Evolutionary conservation across 2,329 filamentous ascomycete genomes (phyloP), one percentile per base, ranked within the genome.

Genomic region (Fusarium solani-melongenae): DNA sequence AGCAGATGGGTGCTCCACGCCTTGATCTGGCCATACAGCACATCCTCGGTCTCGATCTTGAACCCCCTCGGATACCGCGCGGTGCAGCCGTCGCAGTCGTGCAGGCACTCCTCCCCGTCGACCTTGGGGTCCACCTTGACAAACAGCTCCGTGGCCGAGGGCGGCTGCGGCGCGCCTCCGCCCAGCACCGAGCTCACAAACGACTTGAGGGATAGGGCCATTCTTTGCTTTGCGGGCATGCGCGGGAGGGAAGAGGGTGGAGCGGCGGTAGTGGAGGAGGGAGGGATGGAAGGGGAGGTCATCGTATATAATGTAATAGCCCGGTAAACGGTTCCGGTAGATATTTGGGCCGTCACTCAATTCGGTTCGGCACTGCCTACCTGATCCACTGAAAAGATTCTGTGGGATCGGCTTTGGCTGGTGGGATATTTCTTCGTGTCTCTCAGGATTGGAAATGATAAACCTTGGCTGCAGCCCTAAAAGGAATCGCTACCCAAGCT

Each of bases 1-100:
- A 99, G 86, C 70, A 98, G 81, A 83, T 99, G 96, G 22, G 95
- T 96, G 78, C 90, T 92, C 93, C 94, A 98, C 38, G 91, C 94
- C 79, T 94, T 93, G 71, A 98, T 89, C 67, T 93, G 87, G 1
- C 96, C 96, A 80, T 97, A 98, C 57, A 99, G 84, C 77, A 91
- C 86, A 80, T 98, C 94, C 8, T 88, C 85, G 81, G 92, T 89
- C 66, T 98, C 93, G 64, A 98, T 90, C 79, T 92, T 91, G 84
- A 92, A 92, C 38, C 83, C 83, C 69, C 86, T 86, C 39, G 96
- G 96, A 80, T 95, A 97, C 69, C 91, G 89, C 74, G 96, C 87
- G 15, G 91, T 90, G 86, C 96, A 98, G 73, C 87, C 91, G 27
- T 91, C 90, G 85, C 96, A 99, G 83, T 98, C 96, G 81, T 91